Evolutionary conservation across 2,329 filamentous ascomycete genomes (phyloP).

Genomic region (Trichophyton simii): DNA sequence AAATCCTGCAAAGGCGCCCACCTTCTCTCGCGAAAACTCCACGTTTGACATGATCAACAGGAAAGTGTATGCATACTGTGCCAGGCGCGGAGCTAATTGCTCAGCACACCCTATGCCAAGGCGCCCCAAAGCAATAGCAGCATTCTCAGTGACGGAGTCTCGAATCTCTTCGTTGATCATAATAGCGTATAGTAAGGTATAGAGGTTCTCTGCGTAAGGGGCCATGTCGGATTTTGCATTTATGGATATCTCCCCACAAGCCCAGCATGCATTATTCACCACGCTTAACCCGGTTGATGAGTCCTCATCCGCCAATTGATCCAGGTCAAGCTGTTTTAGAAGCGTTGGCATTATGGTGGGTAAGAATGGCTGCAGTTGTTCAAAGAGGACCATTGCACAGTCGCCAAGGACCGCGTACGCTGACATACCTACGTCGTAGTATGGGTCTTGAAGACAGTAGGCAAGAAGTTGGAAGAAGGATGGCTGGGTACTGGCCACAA

Average conservation of each 20-base stretch:
- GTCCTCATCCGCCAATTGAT: constrained; percentile 62
- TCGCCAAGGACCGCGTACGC: constrained; percentile 91
- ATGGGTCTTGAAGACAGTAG: constrained; percentile 82
- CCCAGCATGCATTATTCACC: constrained; percentile 98
- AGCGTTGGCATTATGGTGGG: constrained; percentile 61
- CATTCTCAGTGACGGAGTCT: constrained; percentile 80
- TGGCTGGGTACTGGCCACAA: constrained; percentile 64
- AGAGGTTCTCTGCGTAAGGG: constrained; percentile 63
- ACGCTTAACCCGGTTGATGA: constrained; percentile 79
- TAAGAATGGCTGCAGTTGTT: constrained; percentile 62
- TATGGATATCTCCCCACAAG: constrained; percentile 80
- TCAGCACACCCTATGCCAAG: constrained; percentile 69
- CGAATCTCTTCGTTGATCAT: constrained; percentile 76
- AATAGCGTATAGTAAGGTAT: constrained; percentile 67
- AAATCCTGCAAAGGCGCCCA: constrained; percentile 84
- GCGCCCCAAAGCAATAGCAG: constrained; percentile 80
- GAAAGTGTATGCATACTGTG: constrained; percentile 70
- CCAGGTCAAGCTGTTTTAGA: constrained; percentile 77
- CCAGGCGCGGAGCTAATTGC: constrained; percentile 63
- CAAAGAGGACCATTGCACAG: constrained; percentile 84
- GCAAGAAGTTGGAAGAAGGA: constrained; percentile 81
- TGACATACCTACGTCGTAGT: constrained; percentile 89
- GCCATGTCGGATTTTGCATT: constrained; percentile 59
- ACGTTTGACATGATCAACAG: constrained; percentile 70
- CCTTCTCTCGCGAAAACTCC: constrained; percentile 84